Evolutionary conservation across 805 yeast genomes (phyloP), one percentile per base, ranked within the genome.

Genomic region (Zygotorulaspora danielsina): DNA sequence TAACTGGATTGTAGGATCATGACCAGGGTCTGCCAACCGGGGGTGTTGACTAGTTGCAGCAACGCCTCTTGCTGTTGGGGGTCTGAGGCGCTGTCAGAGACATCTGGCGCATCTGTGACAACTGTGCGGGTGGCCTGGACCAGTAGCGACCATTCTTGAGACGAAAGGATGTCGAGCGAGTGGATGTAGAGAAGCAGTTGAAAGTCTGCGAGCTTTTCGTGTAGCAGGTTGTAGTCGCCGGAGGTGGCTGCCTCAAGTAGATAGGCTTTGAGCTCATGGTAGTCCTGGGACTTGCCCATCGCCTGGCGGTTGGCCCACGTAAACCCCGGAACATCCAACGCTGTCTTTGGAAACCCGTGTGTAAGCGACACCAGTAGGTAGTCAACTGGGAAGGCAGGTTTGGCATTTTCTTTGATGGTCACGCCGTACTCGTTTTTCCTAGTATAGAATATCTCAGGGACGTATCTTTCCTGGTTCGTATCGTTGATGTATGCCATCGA

Each of bases 361-460:
- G 94, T 81, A 46, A 90, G 65, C 2, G 96, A 81, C 1, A 90
- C 95, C 38, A 93, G 64, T 44, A 88, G 62, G 57, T 84, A 88
- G 45, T 88, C 96, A n/a, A 84, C 88, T 2, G 97, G 97, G 59
- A 88, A 85, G 17, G 93, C 84, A 1, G 96, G 96, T 53, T 82
- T 82, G 1, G 96, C 95, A 56, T 85, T 83, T 29, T 79, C 76
- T 53, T 87, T 87, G n/a, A 93, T 94, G 25, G 86, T 79, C 20
- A 87, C 67, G 3, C 85, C 85, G 64, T 93, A 93, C 64, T 93
- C 97, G 58, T 93, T 93, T 44, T 77, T 73, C 58, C 77, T 79
- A 62, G 79, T 78, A 69, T 83, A 93, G 55, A 85, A 84, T 18
- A 93, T 82, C 46, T 93, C 99, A 0, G 99, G 99, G 11, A 93